These are phyloP conservation scores for Allium cepa DNA, from an alignment of 106 monocot species.

Conservation along the genomic window DNA sequence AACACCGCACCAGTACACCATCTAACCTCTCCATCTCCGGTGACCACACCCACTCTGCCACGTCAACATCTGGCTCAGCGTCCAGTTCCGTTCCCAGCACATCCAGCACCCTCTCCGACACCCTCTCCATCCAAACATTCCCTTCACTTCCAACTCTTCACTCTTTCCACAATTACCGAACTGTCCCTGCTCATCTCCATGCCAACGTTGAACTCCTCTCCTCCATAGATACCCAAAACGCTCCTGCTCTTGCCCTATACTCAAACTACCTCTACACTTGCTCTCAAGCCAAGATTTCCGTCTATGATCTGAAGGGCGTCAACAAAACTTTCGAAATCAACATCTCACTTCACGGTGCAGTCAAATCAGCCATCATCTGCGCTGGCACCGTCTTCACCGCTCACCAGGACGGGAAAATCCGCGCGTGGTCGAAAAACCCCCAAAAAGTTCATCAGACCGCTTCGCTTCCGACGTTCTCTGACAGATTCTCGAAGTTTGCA, in stretches of 20 bases:
- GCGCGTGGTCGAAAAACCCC: conserved; percentile 28
- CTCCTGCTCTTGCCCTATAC: conserved; percentile 27
- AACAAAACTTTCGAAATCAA: conserved; percentile 7
- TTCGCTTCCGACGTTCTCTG: conserved; percentile 55
- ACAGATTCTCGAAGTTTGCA: conserved; percentile 47
- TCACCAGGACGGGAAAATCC: conserved; percentile 72
- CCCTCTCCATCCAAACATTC: conserved; percentile 10
- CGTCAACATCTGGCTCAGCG: background rate
- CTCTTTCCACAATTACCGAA: conserved; percentile 12
- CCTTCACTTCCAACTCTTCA: conserved; percentile 26
- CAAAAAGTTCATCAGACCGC: conserved; percentile 23
- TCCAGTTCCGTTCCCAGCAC: background rate
- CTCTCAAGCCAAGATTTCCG: conserved; percentile 28
- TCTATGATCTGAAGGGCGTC: conserved; percentile 31
- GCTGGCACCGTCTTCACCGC: conserved; percentile 36
- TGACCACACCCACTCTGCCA: background rate
- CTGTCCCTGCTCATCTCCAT: background rate
- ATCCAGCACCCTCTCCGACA: background rate
- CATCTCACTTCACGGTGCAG: conserved; percentile 32
- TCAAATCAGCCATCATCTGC: conserved; percentile 40
- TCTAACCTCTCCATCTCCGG: background rate
- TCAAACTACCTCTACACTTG: conserved; percentile 23
- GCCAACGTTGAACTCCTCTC: conserved; percentile 13
- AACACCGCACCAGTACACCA: background rate
- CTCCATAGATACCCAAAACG: conserved; percentile 3